Base-by-base conservation (phyloP, 768 basidiomycete genomes). In the Cyathus striatus region DNA sequence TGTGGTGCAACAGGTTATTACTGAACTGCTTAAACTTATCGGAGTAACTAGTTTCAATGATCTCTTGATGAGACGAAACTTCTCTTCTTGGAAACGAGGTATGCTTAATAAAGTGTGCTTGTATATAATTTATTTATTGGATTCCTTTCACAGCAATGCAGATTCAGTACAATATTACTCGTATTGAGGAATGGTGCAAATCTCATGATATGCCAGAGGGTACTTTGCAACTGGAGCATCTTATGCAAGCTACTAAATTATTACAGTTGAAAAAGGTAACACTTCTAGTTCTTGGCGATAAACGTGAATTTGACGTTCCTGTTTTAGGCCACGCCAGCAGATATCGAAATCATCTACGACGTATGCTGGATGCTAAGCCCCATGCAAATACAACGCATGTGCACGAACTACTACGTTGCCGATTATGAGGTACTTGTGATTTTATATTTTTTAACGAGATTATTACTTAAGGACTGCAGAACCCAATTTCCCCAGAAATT, bases 301-400 rank as follows among this genome's bases (percentile, higher is more conserved):
- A 17, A 25, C 24, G 43, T 6, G 42, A 9, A 30, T 26, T 27
- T 20, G 38, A 36, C 18, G 35, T 20, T 20, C 14, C n/a, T n/a
- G 43, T 22, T 36, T 23, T 47, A 94, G 92, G 86, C 94, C 10
- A 90, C 93, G 2, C 78, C 90, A 24, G 86, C 87, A 18, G 96
- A 98, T 59, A 96, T 99, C 48, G 94, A 98, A 66, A 98, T 98
- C 56, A 95, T 99, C 55, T 98, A 96, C 61, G 91, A 94, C 58
- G 95, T 99, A 48, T 98, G 95, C 73, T 98, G 96, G 95, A 98
- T 98, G 87, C 74, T 99, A 35, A 97, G 92, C 49, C 96, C 96
- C 2, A 94, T 94, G 66, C 96, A 99, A 64, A 98, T 99, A 51
- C 96, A 98, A 69, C 86, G 96, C 61, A 93, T 99, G 83, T 97